Evolutionary conservation across 192 early-diverging fungal species (phyloP), one percentile per base, ranked within the genome.

Genomic region (Coemansia sp.): DNA sequence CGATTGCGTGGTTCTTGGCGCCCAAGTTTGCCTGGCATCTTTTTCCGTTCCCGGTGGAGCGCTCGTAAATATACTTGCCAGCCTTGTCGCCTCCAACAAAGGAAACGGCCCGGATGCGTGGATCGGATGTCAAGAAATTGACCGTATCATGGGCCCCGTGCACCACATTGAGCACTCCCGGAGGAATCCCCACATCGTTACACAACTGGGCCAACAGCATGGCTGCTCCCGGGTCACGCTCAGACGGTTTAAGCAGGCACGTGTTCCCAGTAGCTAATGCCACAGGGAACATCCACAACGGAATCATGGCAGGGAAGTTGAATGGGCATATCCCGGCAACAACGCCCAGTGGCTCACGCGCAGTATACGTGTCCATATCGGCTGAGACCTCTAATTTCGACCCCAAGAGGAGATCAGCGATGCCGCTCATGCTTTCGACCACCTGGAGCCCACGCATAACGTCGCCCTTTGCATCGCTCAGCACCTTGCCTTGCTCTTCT

Each of bases 271-370:
- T 87, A 45, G 92, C 96, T 72, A 94, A 90, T 56, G 96, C 94
- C 20, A 96, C 81, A 15, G 96, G 96, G 86, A 98, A 95, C 87
- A 98, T 93, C 96, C 96, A 98, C 66, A 94, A 79, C 57, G 89
- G 90, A 46, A 91, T 90, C 94, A 95, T 96, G 39, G 94, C 96
- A 4, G 96, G 96, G 80, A 98, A 98, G 76, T 98, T 98, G 86
- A 98, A 98, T 46, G 96, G 94, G 66, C 89, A 89, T 63, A 98
- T 95, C 57, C 96, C 96, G 37, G 87, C 94, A 48, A 92, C 89
- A 29, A 98, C 96, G 63, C 96, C 96, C 55, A 92, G 79, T 25
- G 95, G 95, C 75, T 96, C 92, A 34, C 94, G 89, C 61, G 94
- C 90, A 10, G 90, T 91, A 82, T 93, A 96, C 18, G 96, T 98